Conservation (phyloP, 495 filamentous ascomycete genomes). For the Geoglossum glabrum region DNA sequence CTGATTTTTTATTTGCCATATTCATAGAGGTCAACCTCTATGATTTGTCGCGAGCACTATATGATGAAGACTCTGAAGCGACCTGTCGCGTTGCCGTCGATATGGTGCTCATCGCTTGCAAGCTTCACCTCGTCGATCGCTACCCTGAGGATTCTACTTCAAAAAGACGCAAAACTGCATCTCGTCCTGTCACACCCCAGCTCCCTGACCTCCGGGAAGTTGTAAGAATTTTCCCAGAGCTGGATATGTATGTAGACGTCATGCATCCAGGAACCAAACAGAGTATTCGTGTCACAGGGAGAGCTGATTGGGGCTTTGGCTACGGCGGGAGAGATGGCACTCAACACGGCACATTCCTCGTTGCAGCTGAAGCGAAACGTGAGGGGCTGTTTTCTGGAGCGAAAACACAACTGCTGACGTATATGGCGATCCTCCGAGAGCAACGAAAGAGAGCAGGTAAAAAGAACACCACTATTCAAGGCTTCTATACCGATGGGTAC, state of each 20-base stretch:
- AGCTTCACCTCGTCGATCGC: too few relatives aligned
- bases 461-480: slow-evolving; percentile 2
- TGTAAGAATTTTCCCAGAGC: too few relatives aligned
- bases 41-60: too few relatives aligned
- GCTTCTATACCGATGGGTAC: slow-evolving; percentile 4
- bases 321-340: slow-evolving; percentile 1
- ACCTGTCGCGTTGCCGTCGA: too few relatives aligned
- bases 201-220: too few relatives aligned
- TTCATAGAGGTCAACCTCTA: too few relatives aligned
- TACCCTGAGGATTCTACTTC: too few relatives aligned
- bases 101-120: too few relatives aligned
- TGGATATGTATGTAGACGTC: neutral
- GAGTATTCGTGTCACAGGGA: slow-evolving; percentile 2
- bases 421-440: slow-evolving; percentile 5
- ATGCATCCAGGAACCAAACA: slow-evolving; percentile 2
- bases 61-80: too few relatives aligned
- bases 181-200: too few relatives aligned
- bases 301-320: slow-evolving; percentile 5
- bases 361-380: slow-evolving; percentile 3
- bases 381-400: neutral
- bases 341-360: slow-evolving; percentile 3
- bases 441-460: slow-evolving; percentile 3
- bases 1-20: too few relatives aligned
- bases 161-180: too few relatives aligned
- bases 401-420: slow-evolving; percentile 2